Evolutionary conservation across 2,329 filamentous ascomycete genomes (phyloP).

Genomic region (Fusarium mexicanum): DNA sequence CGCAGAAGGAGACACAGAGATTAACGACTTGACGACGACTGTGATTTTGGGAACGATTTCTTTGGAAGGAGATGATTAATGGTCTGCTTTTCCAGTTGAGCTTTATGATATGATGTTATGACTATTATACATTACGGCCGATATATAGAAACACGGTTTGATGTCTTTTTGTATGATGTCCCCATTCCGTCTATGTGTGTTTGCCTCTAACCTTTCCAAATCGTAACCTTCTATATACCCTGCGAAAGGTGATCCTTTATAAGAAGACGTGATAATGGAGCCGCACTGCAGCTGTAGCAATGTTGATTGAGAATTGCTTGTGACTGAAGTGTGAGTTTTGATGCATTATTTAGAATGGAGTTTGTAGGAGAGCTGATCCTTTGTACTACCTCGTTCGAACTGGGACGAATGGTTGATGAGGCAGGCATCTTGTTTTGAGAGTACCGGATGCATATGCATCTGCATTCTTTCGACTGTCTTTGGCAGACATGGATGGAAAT

Average conservation of each 20-base stretch:
- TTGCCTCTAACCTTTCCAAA: background rate
- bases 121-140: constrained; percentile 41
- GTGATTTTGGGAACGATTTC: constrained; percentile 19
- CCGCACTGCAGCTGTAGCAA: background rate
- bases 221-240: background rate
- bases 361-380: background rate
- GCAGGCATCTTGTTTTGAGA: background rate
- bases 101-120: constrained; percentile 39
- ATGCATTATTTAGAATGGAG: background rate
- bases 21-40: constrained; percentile 42
- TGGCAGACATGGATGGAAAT: background rate
- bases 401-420: background rate
- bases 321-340: background rate
- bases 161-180: constrained; percentile 14
- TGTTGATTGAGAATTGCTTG: background rate
- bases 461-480: background rate
- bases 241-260: background rate
- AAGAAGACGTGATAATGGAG: background rate
- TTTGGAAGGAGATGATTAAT: constrained; percentile 29
- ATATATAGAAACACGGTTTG: constrained; percentile 39
- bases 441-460: background rate
- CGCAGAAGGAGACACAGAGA: constrained; percentile 22
- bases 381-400: background rate
- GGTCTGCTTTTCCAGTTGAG: constrained; percentile 23
- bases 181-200: background rate